phyloP scores from a whole-genome alignment of 2,329 filamentous ascomycete species.

The Alternaria incomplexa region DNA sequence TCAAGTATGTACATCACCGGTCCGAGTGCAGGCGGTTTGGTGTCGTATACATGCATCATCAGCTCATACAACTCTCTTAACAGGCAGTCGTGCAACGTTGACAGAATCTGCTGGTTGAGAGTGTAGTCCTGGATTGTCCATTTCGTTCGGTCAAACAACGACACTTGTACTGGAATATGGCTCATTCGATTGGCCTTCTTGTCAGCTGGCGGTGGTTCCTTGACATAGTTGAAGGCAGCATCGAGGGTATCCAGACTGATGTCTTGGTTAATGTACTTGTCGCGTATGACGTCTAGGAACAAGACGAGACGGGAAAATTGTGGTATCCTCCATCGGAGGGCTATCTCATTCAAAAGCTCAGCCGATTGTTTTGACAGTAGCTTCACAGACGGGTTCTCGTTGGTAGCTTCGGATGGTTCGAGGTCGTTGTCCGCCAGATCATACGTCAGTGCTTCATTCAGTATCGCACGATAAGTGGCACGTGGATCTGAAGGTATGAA shows the following conservation, averaged over 20 bases:
- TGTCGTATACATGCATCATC: constrained; percentile 87
- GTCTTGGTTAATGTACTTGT: constrained; percentile 85
- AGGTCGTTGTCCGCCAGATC: constrained; percentile 64
- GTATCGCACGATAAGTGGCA: constrained; percentile 80
- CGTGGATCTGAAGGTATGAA: constrained; percentile 89
- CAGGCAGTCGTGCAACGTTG: constrained; percentile 77
- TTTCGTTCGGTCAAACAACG: constrained; percentile 56
- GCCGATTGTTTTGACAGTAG: constrained; percentile 76
- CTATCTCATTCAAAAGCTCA: constrained; percentile 84
- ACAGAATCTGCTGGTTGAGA: constrained; percentile 75
- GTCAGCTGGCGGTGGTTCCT: constrained; percentile 70
- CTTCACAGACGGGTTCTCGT: constrained; percentile 58
- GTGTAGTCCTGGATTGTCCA: constrained; percentile 59
- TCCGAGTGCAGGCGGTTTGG: constrained; percentile 82
- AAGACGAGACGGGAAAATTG: constrained; percentile 79
- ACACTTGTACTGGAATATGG: constrained; percentile 38
- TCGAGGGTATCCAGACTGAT: constrained; percentile 83
- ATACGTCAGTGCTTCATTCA: constrained; percentile 74
- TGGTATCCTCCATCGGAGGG: constrained; percentile 86
- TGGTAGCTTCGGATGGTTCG: constrained; percentile 56
- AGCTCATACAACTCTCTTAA: constrained; percentile 85
- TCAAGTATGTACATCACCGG: constrained; percentile 81
- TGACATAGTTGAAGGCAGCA: constrained; percentile 80
- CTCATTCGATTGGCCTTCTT: constrained; percentile 65
- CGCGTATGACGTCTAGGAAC: constrained; percentile 81